phyloP scores from a whole-genome alignment of 768 basidiomycete genomes.

The Termitomyces sp. region DNA sequence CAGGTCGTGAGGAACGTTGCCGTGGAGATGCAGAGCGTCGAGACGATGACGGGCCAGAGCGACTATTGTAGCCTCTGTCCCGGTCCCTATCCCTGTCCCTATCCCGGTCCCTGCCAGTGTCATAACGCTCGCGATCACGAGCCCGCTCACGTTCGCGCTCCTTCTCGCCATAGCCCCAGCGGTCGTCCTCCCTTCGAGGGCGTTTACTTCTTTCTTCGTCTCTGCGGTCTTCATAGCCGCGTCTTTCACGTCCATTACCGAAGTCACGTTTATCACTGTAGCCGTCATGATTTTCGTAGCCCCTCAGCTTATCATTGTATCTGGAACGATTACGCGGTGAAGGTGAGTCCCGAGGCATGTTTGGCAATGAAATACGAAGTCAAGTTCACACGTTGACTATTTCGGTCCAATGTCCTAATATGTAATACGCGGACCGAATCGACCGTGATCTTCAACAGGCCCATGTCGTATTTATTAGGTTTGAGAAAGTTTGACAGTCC shows the following conservation, averaged over 20 bases:
- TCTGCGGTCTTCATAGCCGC: constrained; percentile 9
- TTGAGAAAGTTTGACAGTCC: too few species aligned
- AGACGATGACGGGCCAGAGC: constrained; percentile 24
- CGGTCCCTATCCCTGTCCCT: constrained; percentile 23
- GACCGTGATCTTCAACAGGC: too few species aligned
- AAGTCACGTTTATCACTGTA: constrained; percentile 10
- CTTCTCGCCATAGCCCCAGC: constrained; percentile 16
- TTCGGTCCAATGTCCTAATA: too few species aligned
- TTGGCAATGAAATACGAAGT: background rate
- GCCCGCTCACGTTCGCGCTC: constrained; percentile 38
- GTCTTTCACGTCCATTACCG: constrained; percentile 9
- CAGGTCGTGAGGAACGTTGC: constrained; percentile 33
- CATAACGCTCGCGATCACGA: constrained; percentile 40
- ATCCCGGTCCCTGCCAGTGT: constrained; percentile 21
- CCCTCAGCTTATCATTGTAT: constrained; percentile 12
- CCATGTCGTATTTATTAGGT: too few species aligned
- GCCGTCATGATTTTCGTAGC: background rate
- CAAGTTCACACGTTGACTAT: background rate
- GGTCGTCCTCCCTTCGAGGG: constrained; percentile 8
- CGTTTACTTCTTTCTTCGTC: constrained; percentile 4
- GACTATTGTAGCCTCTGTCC: constrained; percentile 18
- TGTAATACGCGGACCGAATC: too few species aligned
- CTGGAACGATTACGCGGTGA: constrained; percentile 14
- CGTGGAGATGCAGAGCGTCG: constrained; percentile 64
- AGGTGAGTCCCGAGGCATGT: constrained; percentile 15